A percentile compares a stretch with the other conserved stretches of the same genome.
These are phyloP conservation scores for Rasamsonia emersonii DNA, from an alignment of 2,329 filamentous ascomycete species.

Conservation along the genomic window DNA sequence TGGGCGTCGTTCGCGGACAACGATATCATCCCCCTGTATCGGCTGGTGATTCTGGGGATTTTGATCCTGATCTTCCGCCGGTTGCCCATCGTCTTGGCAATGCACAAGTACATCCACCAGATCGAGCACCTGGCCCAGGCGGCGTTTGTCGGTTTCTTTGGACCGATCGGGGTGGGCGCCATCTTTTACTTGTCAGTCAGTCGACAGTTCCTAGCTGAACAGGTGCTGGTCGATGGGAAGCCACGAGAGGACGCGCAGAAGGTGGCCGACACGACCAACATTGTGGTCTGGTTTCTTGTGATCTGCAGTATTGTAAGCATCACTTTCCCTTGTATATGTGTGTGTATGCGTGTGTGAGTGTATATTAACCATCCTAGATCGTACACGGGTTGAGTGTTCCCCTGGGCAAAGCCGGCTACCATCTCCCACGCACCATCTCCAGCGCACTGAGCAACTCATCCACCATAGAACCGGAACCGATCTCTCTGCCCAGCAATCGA, in stretches of 20 bases:
- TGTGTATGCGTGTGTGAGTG: background rate
- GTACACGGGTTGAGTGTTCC: constrained; percentile 79
- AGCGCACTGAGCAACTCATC: constrained; percentile 35
- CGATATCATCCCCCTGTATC: constrained; percentile 61
- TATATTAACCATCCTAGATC: constrained; percentile 37
- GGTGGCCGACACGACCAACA: constrained; percentile 56
- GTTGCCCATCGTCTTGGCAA: constrained; percentile 63
- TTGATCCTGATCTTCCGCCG: constrained; percentile 69
- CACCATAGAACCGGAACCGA: constrained; percentile 19
- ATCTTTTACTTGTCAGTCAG: constrained; percentile 83
- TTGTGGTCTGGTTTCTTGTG: constrained; percentile 79
- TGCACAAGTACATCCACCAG: constrained; percentile 70
- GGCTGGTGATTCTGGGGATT: constrained; percentile 64
- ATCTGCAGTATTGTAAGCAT: constrained; percentile 70
- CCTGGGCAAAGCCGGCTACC: constrained; percentile 43
- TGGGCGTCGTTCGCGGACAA: constrained; percentile 65
- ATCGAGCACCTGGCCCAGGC: constrained; percentile 68
- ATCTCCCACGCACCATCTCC: constrained; percentile 39
- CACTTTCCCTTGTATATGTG: constrained; percentile 4
- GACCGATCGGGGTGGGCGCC: constrained; percentile 82
- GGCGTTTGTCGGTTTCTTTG: constrained; percentile 84
- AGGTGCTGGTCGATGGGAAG: constrained; percentile 49
- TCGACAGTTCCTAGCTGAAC: constrained; percentile 58
- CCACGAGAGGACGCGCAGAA: constrained; percentile 57
- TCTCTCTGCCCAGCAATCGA: constrained; percentile 18